Evolutionary conservation across 78 protist species (phyloP).

Genomic region (slime mould (Dictyostelium discoideum)): DNA sequence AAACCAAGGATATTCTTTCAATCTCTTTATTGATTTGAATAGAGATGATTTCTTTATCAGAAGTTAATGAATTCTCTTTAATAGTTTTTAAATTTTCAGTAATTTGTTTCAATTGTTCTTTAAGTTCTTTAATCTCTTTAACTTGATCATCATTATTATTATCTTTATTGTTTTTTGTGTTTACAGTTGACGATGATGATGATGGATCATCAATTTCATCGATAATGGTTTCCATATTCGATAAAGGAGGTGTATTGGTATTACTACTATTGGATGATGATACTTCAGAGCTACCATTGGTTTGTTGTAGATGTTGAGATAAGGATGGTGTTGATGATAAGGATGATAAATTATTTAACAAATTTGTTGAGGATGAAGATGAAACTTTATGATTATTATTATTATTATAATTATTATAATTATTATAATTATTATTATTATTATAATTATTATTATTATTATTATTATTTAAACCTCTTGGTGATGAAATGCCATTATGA

Average conservation of each 20-base stretch:
- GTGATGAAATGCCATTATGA: neutral
- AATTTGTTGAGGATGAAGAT: too few relatives aligned
- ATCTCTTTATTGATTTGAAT: constrained; percentile 43
- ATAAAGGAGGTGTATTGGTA: constrained; percentile 5
- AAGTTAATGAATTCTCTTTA: neutral
- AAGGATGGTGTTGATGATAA: neutral
- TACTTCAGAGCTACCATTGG: neutral
- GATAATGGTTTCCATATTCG: neutral
- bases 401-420: too few relatives aligned
- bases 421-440: neutral
- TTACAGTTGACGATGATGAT: neutral
- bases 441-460: neutral
- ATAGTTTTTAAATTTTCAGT: constrained; percentile 13
- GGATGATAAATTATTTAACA: neutral
- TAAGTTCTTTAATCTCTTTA: neutral
- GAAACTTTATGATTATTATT: too few relatives aligned
- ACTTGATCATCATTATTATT: neutral
- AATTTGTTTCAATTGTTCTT: neutral
- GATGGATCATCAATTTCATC: neutral
- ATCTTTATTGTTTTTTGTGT: neutral
- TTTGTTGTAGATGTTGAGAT: neutral
- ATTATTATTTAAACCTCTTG: neutral
- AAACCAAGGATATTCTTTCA: constrained; percentile 30
- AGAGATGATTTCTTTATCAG: neutral
- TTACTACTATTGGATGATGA: neutral